phyloP scores from a whole-genome alignment of 257 asterid species.

The Capsicum rhomboideum region DNA sequence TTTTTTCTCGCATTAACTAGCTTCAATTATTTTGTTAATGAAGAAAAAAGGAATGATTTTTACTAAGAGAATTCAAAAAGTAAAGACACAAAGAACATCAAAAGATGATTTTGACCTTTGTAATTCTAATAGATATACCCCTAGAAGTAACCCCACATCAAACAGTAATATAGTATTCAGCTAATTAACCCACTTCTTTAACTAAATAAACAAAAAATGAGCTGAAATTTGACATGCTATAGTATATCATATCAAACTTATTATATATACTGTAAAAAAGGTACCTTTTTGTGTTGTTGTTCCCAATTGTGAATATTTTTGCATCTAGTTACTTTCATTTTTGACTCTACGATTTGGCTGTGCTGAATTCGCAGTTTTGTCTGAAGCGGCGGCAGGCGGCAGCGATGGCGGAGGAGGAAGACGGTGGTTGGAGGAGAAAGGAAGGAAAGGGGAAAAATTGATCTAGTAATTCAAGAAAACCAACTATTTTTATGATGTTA shows the following conservation, averaged over 20 bases:
- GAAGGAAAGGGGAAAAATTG: too few relatives aligned
- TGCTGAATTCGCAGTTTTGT: background rate
- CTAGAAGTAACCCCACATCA: too few relatives aligned
- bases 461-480: too few relatives aligned
- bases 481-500: too few relatives aligned
- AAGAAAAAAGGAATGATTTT: too few relatives aligned
- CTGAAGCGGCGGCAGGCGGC: background rate
- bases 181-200: background rate
- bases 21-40: too few relatives aligned
- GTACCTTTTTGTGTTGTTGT: background rate
- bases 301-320: background rate
- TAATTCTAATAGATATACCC: too few relatives aligned
- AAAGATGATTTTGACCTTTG: too few relatives aligned
- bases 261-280: background rate
- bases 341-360: too few relatives aligned
- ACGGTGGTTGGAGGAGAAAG: background rate
- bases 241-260: background rate
- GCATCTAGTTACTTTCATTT: background rate
- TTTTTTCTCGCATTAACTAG: too few relatives aligned
- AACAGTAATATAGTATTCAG: background rate
- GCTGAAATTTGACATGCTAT: background rate
- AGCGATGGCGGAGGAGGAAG: background rate
- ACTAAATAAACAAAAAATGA: background rate
- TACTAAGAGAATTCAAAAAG: too few relatives aligned
- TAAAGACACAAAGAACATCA: too few relatives aligned